Evolutionary conservation across 805 yeast species (phyloP).

Genomic region (Candida manassasensis): DNA sequence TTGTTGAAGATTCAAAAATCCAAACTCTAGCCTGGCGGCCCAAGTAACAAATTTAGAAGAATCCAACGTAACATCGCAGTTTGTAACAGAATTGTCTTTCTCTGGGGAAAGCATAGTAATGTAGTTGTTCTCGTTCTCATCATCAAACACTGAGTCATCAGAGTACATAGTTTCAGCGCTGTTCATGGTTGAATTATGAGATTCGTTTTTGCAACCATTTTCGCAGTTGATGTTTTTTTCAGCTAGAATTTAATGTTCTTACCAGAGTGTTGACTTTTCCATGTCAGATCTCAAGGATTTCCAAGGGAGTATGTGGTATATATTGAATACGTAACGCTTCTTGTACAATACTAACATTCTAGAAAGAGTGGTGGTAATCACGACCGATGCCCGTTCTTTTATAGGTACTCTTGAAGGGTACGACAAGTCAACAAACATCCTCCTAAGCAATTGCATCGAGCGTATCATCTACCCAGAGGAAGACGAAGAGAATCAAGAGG

Average conservation of each 20-base stretch:
- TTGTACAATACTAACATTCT: slow-evolving; percentile 15
- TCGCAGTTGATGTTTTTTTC: slow-evolving; percentile 1
- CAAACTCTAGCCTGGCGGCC: slow-evolving; percentile 30
- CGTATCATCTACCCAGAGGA: slow-evolving; percentile 42
- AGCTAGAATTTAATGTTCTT: slow-evolving; percentile 7
- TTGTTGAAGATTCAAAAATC: slow-evolving; percentile 22
- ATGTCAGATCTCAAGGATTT: slow-evolving; percentile 32
- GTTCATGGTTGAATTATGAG: background rate
- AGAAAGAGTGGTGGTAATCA: slow-evolving; percentile 38
- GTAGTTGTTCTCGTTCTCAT: background rate
- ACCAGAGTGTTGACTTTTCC: background rate
- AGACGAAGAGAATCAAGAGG: slow-evolving; percentile 35
- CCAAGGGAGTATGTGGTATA: slow-evolving; percentile 31
- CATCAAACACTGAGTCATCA: slow-evolving; percentile 1
- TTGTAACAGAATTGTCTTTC: too few species aligned
- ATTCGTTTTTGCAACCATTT: background rate
- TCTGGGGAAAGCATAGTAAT: too few species aligned
- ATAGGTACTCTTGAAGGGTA: slow-evolving; percentile 49
- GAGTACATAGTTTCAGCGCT: slow-evolving; percentile 3
- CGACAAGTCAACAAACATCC: slow-evolving; percentile 60
- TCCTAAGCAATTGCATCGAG: slow-evolving; percentile 49
- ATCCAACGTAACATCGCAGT: background rate
- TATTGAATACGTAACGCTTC: background rate
- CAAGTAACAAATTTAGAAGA: slow-evolving; percentile 16
- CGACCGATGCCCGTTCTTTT: slow-evolving; percentile 41